Base-by-base conservation (phyloP, 768 basidiomycete species). In the Tricholoma sp. region DNA sequence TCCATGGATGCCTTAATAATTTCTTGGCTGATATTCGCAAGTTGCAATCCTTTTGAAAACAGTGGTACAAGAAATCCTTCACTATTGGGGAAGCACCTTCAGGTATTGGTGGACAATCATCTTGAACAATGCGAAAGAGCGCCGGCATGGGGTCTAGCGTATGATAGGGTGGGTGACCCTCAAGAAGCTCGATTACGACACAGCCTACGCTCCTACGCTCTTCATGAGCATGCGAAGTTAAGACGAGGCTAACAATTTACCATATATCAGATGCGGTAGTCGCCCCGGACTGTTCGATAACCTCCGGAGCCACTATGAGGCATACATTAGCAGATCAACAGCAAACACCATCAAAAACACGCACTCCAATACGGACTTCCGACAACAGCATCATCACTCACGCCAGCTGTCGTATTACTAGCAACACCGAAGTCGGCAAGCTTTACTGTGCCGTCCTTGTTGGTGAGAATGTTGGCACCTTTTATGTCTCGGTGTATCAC, bases 401-500 rank as follows among this genome's bases (percentile, higher is more conserved):
- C 86, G 10, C 83, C 86, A 10, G 84, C 88, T 0, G 85, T 81
- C 24, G 86, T 84, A 44, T 80, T 85, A 53, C 87, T 88, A 10
- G 94, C 94, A 17, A 99, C 97, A 51, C 97, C 97, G 66, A 99
- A 99, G 72, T 99, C 97, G 11, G 97, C 97, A n/a, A 99, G 80
- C 72, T 98, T 99, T 57, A 99, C 95, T 18, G 88, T 89, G 6
- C 97, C 97, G 74, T 98, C 96, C 74, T 99, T 99, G 69, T 97
- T 98, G 17, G 97, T 98, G 45, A 99, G 78, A 66, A 99, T 97
- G 62, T 99, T 99, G 12, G 97, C 96, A 34, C 97, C 97, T 70
- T 99, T 99, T 76, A 99, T 98, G 65, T 99, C 97, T 32, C 97
- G 82, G 70, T 99, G 97, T 63, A 99, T 98, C 59, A 99, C 97